phyloP scores from a whole-genome alignment of 2,329 filamentous ascomycete species.

The Fusarium sulawesiense region DNA sequence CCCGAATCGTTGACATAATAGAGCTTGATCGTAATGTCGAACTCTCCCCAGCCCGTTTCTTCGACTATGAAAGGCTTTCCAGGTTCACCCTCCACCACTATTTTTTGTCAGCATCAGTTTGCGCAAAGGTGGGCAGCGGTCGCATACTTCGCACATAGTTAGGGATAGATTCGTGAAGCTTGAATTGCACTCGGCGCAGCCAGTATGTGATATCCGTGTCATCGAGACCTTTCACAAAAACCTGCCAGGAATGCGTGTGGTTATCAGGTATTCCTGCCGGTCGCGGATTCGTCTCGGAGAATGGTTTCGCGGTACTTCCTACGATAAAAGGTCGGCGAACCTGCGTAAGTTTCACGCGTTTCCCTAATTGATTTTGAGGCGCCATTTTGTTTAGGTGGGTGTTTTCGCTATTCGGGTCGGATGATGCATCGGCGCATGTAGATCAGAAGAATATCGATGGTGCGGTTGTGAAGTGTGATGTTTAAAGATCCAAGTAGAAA shows the following conservation, averaged over 20 bases:
- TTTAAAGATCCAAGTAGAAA: neutral
- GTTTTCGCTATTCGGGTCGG: neutral
- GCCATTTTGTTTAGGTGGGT: conserved; percentile 59
- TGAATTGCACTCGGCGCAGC: conserved; percentile 97
- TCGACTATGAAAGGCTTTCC: conserved; percentile 81
- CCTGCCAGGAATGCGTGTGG: conserved; percentile 96
- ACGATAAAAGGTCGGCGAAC: conserved; percentile 75
- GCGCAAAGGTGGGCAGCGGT: neutral
- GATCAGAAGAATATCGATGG: neutral
- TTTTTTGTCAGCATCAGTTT: conserved; percentile 31
- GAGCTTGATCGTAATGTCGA: conserved; percentile 94
- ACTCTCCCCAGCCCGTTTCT: conserved; percentile 98
- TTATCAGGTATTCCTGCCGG: conserved; percentile 82
- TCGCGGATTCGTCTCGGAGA: conserved; percentile 83
- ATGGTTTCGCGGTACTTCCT: conserved; percentile 82
- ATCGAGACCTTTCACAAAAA: conserved; percentile 91
- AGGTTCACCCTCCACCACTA: conserved; percentile 76
- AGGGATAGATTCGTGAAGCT: conserved; percentile 95
- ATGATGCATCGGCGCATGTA: neutral
- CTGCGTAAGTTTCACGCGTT: conserved; percentile 74
- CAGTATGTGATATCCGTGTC: conserved; percentile 94
- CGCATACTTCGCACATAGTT: conserved; percentile 82
- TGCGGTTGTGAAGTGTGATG: neutral
- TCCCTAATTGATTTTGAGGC: conserved; percentile 67
- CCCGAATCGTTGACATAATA: conserved; percentile 89